A percentile compares a stretch with the other conserved stretches of the same genome.
phyloP scores from a whole-genome alignment of 257 asterid species.

The Solanum lignicaule region DNA sequence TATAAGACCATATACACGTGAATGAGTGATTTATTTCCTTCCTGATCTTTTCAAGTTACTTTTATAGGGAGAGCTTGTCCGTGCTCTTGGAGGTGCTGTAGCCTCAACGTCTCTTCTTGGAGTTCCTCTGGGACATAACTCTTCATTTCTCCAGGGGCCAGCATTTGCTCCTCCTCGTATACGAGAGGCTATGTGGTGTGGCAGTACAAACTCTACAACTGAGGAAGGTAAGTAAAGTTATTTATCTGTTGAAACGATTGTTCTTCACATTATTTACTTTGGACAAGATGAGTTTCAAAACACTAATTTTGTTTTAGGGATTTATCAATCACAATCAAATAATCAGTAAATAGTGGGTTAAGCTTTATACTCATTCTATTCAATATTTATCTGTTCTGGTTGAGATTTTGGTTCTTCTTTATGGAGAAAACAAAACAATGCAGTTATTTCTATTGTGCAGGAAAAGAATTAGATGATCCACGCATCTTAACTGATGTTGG shows the following conservation, averaged over 20 bases:
- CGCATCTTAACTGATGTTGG: conserved; percentile 86
- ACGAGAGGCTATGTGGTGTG: conserved; percentile 99
- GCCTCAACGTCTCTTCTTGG: conserved; percentile 92
- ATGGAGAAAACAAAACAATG: not conserved
- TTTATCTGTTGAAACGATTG: not conserved
- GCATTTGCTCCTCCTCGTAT: conserved; percentile 99
- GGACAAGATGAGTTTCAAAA: not conserved
- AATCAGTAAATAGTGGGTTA: not conserved
- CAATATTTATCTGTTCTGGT: not conserved
- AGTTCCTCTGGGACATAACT: conserved; percentile 96
- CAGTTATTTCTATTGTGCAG: conserved; percentile 26
- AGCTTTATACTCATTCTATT: not conserved
- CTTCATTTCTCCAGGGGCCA: conserved; percentile 98
- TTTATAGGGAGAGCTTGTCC: conserved; percentile 73
- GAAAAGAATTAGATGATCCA: conserved; percentile 76
- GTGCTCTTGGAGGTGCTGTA: conserved; percentile 80
- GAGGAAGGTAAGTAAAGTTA: conserved; percentile 61
- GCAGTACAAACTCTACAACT: conserved; percentile 91
- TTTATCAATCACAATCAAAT: not conserved
- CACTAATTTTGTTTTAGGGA: not conserved
- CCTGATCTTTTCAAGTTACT: not conserved
- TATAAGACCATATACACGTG: not conserved
- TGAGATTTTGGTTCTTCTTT: not conserved
- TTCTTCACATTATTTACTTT: not conserved
- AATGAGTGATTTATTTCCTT: not conserved